Evolutionary conservation across 2,329 filamentous ascomycete species (phyloP), one percentile per base, ranked within the genome.

Genomic region (Aureobasidium sp.): DNA sequence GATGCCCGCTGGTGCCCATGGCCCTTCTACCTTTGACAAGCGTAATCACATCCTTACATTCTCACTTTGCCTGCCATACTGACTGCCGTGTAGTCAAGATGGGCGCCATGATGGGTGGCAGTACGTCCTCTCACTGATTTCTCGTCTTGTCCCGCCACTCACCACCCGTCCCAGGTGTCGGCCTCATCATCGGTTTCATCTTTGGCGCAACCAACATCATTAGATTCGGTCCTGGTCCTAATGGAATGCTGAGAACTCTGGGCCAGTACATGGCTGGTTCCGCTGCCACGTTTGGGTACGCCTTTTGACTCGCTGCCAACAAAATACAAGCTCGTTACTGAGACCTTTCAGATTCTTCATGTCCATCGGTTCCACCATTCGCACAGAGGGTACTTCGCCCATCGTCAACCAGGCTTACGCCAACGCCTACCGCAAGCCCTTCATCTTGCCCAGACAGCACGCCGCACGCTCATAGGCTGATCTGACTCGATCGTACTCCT

Each of bases 231-330:
- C 91, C 93, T 59, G 94, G 94, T 26, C 86, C 91, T 9, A 95
- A 96, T 70, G 94, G 94, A 61, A 90, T 97, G 72, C 90, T 96
- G 84, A 83, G 94, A 71, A 97, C 92, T 36, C 78, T 99, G 55
- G 93, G 94, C 65, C 94, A 97, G 76, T 97, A 96, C 76, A 99
- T 99, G 94, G 78, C 90, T 37, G 92, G 90, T 48, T 97, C 93
- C 29, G 92, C 92, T 44, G 91, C 92, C 51, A 97, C 93, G 10
- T 99, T 61, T 57, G 64, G 64, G 64, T 64, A 63, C 5, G 36
- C 29, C 15, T 34, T 17, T 12, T 6, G 7, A 4, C 7, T 27
- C 24, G 15, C n/a, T 34, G 17, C 26, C 20, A 12, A 12, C n/a
- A 32, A 55, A 3, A 32, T 15, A 52, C 8, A 24, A 24, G n/a